Evolutionary conservation across 73 alveolate species (phyloP), one percentile per base, ranked within the genome.

Genomic region (Paramecium sonneborni): DNA sequence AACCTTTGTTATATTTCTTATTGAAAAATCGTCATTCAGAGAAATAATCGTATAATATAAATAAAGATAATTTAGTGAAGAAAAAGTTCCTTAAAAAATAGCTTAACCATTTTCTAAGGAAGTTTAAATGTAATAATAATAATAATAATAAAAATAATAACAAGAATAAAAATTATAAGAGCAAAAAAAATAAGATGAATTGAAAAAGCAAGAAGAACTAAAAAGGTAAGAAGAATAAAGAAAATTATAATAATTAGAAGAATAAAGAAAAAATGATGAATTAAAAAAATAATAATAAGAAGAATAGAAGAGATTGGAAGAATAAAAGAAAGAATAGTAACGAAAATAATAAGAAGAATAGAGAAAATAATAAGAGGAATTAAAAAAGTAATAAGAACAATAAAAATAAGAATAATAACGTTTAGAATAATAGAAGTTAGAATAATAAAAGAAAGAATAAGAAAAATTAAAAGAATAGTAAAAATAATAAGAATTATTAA

Each of bases 1-100:
- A 88, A 30, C 94, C 94, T 4, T 70, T 88, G 35, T 37, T 88
- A 8, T 58, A 15, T 56, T 88, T 56, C 35, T 70, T 88, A 24
- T 48, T 88, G 12, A 57, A 72, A 15, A 79, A 46, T 32, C 6
- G 74, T 6, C 24, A 23, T 21, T 26, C 32, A 38, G 84, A 62
- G 24, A 62, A 62, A 62, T 12, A 62, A 62, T 62, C 48, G 84
- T 62, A 62, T 23, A 26, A 62, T 62, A 62, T 62, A 23, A 24
- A 62, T 62, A 0, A 62, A 62, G n/a, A 52, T 26, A 15, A 3
- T 67, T 32, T 72, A 38, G 58, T 15, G 86, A 72, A 18, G 57
- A 72, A 20, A 35, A 72, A 72, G 18, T 21, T 32, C 52, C 21
- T 21, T 44, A 43, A 23, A 79, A 79, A 15, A 14, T 23, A 11